Base-by-base conservation (phyloP, 2,329 filamentous ascomycete genomes). In the Xylaria polymorpha region DNA sequence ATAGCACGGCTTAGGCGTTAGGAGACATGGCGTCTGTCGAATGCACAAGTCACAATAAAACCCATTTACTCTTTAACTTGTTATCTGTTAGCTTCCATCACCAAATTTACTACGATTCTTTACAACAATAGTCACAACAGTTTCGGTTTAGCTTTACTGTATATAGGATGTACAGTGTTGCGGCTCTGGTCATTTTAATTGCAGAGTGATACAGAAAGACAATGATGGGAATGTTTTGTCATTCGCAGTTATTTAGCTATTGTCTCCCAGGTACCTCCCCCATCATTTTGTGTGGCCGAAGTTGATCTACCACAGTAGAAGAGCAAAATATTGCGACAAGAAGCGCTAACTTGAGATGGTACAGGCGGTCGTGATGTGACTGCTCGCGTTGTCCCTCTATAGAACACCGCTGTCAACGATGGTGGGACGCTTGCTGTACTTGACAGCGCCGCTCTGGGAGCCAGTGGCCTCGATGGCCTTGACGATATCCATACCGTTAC, bases 391-490 rank as follows among this genome's bases (percentile, higher is more conserved):
- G 46, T 51, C 59, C 64, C 59, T 76, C 83, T 86, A 86, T 77
- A 82, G 74, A 75, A 81, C 78, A 76, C 89, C 89, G 74, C 79
- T 83, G 71, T 83, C 79, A 75, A 85, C 81, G 73, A 91, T 91
- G 79, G 85, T 87, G 72, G 89, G 86, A 79, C 85, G 85, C 80
- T 86, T 86, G 78, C 72, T 74, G 81, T 86, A 88, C 78, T 86
- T 84, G 79, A 89, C 82, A 68, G 83, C 80, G 69, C 89, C 89
- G 77, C 79, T 85, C 73, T 82, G 77, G 69, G 83, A 85, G 76
- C 89, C 89, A 64, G 84, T 86, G 63, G 86, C 86, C 85, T 91
- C 89, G 50, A 91, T 79, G 69, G 87, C 83, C 83, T 84, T 86
- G 81, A 91, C 88, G 67, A 90, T 73, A 37, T 81, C 77, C 80